Percentiles rank a stretch among this genome's conserved stretches.
phyloP scores from a whole-genome alignment of 2,329 filamentous ascomycete species.

The Coniosporium tulheliwenetii region DNA sequence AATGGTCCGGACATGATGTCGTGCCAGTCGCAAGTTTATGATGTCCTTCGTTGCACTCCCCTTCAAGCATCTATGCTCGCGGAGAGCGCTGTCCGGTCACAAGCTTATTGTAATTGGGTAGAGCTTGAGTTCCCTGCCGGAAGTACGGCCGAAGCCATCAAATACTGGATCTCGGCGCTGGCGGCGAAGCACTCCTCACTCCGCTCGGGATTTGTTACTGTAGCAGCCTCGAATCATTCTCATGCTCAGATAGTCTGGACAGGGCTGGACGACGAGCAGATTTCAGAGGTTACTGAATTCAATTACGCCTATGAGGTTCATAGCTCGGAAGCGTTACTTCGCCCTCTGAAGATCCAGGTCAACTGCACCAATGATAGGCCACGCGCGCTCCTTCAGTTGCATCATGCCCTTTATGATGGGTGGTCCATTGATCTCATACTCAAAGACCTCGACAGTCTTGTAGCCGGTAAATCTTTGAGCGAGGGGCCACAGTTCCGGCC shows the following conservation, averaged over 20 bases:
- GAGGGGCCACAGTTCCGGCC: slow-evolving; percentile 43
- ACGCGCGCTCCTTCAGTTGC: slow-evolving; percentile 41
- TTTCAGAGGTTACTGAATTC: slow-evolving; percentile 27
- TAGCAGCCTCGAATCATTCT: not conserved
- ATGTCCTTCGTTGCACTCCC: slow-evolving; percentile 47
- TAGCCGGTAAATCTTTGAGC: slow-evolving; percentile 18
- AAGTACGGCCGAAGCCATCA: slow-evolving; percentile 24
- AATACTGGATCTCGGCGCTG: slow-evolving; percentile 12
- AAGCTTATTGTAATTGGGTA: slow-evolving; percentile 65
- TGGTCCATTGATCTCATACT: slow-evolving; percentile 72
- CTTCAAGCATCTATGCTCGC: slow-evolving; percentile 68
- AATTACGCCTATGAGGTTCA: slow-evolving; percentile 9
- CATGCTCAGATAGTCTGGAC: not conserved
- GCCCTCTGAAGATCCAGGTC: slow-evolving; percentile 50
- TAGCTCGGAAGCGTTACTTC: slow-evolving; percentile 28
- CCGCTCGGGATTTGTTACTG: not conserved
- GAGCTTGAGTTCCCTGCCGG: slow-evolving; percentile 40
- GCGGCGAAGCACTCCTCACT: slow-evolving; percentile 3
- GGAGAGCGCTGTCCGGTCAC: slow-evolving; percentile 46
- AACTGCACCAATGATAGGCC: slow-evolving; percentile 7
- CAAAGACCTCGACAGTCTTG: slow-evolving; percentile 44
- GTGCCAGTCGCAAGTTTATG: slow-evolving; percentile 11
- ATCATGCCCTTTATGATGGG: slow-evolving; percentile 84
- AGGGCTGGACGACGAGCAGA: slow-evolving; percentile 1
- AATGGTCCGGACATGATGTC: too few species aligned